Conservation (phyloP, 2,329 filamentous ascomycete genomes). For the Allantophomopsis cytisporea region DNA sequence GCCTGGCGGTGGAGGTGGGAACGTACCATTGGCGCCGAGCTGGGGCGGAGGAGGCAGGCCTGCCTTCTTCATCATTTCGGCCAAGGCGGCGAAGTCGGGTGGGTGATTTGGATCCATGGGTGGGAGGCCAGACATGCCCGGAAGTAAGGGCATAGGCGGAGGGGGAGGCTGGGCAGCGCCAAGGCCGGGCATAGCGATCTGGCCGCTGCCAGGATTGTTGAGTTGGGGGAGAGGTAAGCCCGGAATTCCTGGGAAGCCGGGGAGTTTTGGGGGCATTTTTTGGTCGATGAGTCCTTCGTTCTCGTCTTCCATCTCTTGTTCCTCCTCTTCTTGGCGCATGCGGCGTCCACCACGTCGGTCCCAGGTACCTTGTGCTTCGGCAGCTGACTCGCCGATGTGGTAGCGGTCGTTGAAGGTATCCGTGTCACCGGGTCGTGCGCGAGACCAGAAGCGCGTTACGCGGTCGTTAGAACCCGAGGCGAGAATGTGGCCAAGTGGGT, state of each 20-base stretch:
- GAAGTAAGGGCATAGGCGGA: conserved; percentile 20
- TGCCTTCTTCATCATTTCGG: conserved; percentile 52
- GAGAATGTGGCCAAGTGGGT: conserved; percentile 88
- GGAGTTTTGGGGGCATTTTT: conserved; percentile 55
- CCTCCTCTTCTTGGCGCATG: conserved; percentile 81
- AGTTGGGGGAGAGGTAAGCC: conserved; percentile 17
- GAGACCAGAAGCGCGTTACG: conserved; percentile 93
- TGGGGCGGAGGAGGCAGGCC: conserved; percentile 47
- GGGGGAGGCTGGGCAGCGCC: conserved; percentile 23
- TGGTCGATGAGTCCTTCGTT: conserved; percentile 88
- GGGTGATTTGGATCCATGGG: conserved; percentile 46
- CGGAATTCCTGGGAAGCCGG: conserved; percentile 43
- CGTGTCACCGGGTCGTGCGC: conserved; percentile 76
- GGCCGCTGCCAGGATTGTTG: conserved; percentile 12
- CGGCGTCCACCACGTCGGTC: conserved; percentile 66
- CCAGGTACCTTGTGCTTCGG: conserved; percentile 91
- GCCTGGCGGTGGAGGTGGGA: conserved; percentile 23
- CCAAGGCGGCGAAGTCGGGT: conserved; percentile 44
- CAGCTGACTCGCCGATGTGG: conserved; percentile 87
- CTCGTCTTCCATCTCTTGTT: conserved; percentile 87
- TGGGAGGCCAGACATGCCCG: conserved; percentile 31
- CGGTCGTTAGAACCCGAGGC: conserved; percentile 94
- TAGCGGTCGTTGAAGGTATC: conserved; percentile 81
- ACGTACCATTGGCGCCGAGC: conserved; percentile 9
- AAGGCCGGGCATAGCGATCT: conserved; percentile 36